phyloP scores from a whole-genome alignment of 2,329 filamentous ascomycete genomes.

The Verticillium dahliae region DNA sequence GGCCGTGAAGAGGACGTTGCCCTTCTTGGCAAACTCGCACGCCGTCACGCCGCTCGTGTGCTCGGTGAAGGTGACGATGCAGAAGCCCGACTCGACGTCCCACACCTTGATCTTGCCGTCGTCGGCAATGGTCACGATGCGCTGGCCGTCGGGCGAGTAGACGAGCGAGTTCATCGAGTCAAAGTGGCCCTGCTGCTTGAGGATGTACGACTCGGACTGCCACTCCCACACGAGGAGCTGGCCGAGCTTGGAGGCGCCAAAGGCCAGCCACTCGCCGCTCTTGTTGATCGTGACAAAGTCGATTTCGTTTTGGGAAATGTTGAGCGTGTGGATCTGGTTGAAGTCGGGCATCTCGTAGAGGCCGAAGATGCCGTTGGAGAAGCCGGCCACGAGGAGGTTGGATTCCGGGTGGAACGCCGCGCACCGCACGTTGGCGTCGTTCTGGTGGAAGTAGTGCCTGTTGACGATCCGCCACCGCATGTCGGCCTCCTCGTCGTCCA shows the following conservation, averaged over 20 bases:
- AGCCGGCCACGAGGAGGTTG: constrained; percentile 91
- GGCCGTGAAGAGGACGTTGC: constrained; percentile 91
- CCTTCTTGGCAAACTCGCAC: constrained; percentile 90
- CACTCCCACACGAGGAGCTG: constrained; percentile 99
- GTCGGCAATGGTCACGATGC: constrained; percentile 88
- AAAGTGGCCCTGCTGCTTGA: constrained; percentile 97
- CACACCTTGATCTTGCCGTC: constrained; percentile 98
- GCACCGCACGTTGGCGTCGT: constrained; percentile 78
- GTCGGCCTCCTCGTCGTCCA: constrained; percentile 51
- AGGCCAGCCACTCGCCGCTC: constrained; percentile 93
- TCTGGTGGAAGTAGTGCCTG: constrained; percentile 90
- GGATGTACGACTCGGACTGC: constrained; percentile 97
- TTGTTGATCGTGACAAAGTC: constrained; percentile 93
- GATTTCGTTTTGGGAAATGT: constrained; percentile 95
- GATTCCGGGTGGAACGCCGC: constrained; percentile 83
- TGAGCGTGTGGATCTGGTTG: constrained; percentile 85
- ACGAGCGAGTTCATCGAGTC: constrained; percentile 90
- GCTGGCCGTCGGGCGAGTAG: constrained; percentile 90
- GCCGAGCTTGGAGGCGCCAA: constrained; percentile 89
- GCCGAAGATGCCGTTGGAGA: constrained; percentile 89
- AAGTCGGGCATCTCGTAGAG: constrained; percentile 96
- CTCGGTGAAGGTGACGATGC: constrained; percentile 95
- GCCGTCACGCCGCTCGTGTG: constrained; percentile 91
- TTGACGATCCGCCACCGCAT: constrained; percentile 88
- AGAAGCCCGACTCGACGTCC: constrained; percentile 95